Evolutionary conservation across 441 rosid species (phyloP).

Genomic region (Metrosideros polymorpha): DNA sequence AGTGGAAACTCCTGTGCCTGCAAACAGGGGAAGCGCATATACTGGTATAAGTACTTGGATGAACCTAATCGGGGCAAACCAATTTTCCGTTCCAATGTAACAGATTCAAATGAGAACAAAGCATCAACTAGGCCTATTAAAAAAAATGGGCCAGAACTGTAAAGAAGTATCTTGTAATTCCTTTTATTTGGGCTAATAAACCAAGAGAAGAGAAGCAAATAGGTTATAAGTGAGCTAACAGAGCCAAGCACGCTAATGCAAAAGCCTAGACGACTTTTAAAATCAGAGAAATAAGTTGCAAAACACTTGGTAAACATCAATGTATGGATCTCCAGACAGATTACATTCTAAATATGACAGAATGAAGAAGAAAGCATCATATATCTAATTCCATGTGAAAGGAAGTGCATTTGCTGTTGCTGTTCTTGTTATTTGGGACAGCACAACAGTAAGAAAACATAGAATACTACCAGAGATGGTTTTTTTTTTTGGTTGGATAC

Average conservation of each 20-base stretch:
- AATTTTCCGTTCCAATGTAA: background rate
- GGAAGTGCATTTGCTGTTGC: background rate
- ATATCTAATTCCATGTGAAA: background rate
- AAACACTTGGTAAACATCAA: background rate
- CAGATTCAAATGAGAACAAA: background rate
- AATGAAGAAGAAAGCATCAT: background rate
- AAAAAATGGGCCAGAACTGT: background rate
- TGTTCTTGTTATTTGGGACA: background rate
- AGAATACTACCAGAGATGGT: background rate
- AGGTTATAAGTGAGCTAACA: background rate
- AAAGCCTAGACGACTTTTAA: background rate
- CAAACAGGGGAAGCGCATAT: background rate
- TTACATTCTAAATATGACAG: background rate
- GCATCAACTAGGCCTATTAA: background rate
- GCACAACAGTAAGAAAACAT: background rate
- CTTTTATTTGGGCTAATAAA: background rate
- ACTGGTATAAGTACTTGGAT: background rate
- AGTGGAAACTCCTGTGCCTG: slow-evolving; percentile 28
- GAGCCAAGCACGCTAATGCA: background rate
- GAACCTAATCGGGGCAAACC: background rate
- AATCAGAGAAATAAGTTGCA: background rate
- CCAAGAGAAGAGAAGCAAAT: background rate
- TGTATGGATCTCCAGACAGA: background rate
- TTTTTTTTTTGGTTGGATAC: too few relatives aligned
- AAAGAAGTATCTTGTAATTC: background rate